Conservation (phyloP, 352 stramenopile species). For the Hyphochytrium catenoides region DNA sequence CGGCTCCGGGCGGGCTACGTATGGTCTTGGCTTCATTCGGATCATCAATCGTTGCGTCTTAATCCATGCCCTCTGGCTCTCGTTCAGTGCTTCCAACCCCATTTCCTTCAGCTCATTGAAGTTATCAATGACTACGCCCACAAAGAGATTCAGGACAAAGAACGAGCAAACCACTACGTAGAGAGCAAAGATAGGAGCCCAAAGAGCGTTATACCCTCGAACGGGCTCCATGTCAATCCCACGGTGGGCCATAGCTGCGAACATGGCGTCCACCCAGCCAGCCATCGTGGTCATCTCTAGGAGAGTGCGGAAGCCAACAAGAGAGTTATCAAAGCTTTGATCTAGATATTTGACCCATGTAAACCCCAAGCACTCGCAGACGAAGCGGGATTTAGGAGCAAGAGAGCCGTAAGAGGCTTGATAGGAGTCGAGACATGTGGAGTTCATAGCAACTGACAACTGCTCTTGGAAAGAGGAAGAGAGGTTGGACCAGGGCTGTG, state of each 20-base stretch:
- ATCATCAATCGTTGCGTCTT: too few relatives aligned
- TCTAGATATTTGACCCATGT: too few relatives aligned
- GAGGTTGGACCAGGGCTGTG: too few relatives aligned
- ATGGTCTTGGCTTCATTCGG: too few relatives aligned
- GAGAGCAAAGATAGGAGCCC: neutral
- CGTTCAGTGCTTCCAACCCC: too few relatives aligned
- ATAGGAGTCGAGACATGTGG: constrained; percentile 1
- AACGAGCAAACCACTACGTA: too few relatives aligned
- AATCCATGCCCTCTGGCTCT: constrained; percentile 3
- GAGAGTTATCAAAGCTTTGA: constrained; percentile 4
- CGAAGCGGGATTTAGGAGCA: too few relatives aligned
- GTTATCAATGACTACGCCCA: constrained; percentile 3
- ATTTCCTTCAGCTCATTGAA: constrained; percentile 5
- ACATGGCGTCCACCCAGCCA: constrained; percentile 2
- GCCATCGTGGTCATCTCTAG: constrained; percentile 1
- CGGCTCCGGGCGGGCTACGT: too few relatives aligned
- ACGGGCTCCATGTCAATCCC: constrained; percentile 1
- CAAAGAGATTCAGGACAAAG: constrained; percentile 1
- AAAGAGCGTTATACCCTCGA: neutral
- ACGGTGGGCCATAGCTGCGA: neutral
- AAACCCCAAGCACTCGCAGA: too few relatives aligned
- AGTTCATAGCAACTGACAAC: too few relatives aligned
- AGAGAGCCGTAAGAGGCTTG: neutral
- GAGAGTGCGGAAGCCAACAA: neutral
- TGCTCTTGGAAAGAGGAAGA: too few relatives aligned